Base-by-base conservation (phyloP, 2,329 filamentous ascomycete species). In the Pseudocercospora fuligena region DNA sequence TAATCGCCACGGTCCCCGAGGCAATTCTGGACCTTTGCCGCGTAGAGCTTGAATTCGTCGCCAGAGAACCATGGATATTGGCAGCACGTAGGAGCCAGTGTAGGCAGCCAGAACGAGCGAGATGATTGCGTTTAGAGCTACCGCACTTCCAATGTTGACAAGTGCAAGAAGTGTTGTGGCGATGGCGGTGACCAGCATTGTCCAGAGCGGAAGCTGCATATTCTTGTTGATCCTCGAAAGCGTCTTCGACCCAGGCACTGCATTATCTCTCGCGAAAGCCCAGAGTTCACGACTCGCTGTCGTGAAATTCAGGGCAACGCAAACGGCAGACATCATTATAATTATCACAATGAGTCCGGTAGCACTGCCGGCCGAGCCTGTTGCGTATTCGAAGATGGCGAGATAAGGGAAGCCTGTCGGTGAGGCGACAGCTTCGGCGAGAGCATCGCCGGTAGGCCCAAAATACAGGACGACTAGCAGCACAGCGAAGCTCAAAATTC, bases 121-220 rank as follows among this genome's bases (percentile, higher is more conserved):
- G 21, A 63, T 63, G 33, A 63, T 63, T 27, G 61, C 61, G 23
- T 58, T 63, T 49, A 63, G 57, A 21, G 61, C 61, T 12, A 63
- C 21, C 8, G 61, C 25, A 27, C 29, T 57, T 9, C 49, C 61
- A 21, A 63, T 56, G 31, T 63, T 63, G 61, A 63, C 43, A 14
- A 63, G 61, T 12, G 61, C 49, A 12, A 63, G 49, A 5, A 63
- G 61, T 6, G 27, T 56, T 12, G 61, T 43, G 21, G 27, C 47
- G 12, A 56, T 51, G 1, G 49, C 21, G 3, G 61, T 57, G 16
- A 63, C 9, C 8, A 36, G 23, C 14, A 56, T 43, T 49, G 12
- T 36, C 43, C 47, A 63, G 5, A 63, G 49, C n/a, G 49, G 61
- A 25, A 31, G 29, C 51, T 56, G 21, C 19, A n/a, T 12, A 14